Evolutionary conservation across 306 rosid species (phyloP).

Genomic region (Macrotyloma uniflorum): DNA sequence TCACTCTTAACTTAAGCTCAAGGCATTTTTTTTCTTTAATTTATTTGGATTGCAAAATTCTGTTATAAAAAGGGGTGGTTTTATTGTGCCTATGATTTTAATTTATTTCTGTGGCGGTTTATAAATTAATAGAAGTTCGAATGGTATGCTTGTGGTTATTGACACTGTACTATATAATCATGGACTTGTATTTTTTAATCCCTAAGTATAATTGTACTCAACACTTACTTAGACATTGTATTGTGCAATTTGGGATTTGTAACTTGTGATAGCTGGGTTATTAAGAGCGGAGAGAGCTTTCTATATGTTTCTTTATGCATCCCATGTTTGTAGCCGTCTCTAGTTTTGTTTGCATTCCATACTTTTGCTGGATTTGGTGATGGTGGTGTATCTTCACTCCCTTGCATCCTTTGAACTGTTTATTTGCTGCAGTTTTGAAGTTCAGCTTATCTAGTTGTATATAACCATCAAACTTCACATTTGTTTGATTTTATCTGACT

Average conservation of each 20-base stretch:
- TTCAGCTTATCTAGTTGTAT: neutral
- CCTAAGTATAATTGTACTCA: neutral
- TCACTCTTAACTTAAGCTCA: slow-evolving; percentile 20
- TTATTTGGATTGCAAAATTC: neutral
- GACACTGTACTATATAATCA: neutral
- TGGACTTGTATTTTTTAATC: slow-evolving; percentile 27
- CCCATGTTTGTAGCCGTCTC: neutral
- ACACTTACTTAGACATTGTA: slow-evolving; percentile 7
- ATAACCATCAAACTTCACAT: neutral
- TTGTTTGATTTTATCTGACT: slow-evolving; percentile 8
- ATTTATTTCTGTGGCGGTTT: slow-evolving; percentile 15
- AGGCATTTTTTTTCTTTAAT: neutral
- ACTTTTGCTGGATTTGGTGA: neutral
- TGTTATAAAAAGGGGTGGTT: slow-evolving; percentile 26
- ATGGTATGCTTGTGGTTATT: neutral
- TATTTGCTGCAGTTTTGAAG: neutral
- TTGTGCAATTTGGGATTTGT: slow-evolving; percentile 21
- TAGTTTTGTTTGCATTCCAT: neutral
- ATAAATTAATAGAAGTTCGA: slow-evolving; percentile 3
- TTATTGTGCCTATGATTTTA: neutral
- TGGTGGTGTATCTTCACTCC: neutral
- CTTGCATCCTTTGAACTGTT: neutral
- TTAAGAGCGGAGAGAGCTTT: neutral
- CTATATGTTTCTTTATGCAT: neutral
- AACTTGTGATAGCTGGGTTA: slow-evolving; percentile 9